phyloP scores from a whole-genome alignment of 257 asterid species.

The Datura wrightii region DNA sequence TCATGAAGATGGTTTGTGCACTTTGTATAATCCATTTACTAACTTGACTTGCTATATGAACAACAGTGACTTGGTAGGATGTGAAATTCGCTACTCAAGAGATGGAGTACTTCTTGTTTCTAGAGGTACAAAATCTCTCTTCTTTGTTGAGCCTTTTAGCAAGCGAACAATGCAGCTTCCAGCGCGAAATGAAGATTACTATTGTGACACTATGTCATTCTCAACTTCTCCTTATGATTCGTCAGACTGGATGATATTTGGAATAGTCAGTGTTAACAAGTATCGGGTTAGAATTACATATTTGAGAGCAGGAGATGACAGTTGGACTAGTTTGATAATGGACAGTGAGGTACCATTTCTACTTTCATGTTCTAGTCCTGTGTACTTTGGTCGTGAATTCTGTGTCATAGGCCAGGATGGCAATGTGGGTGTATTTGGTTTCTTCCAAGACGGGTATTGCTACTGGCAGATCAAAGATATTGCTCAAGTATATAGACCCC shows the following conservation, averaged over 20 bases:
- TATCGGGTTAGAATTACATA: not conserved
- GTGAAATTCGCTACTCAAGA: conserved; percentile 9
- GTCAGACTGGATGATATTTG: not conserved
- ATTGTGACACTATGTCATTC: not conserved
- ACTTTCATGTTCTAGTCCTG: not conserved
- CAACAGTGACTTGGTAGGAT: not conserved
- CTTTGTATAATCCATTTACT: not conserved
- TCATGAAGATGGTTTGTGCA: not conserved
- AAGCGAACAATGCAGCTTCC: not conserved
- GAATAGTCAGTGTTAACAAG: not conserved
- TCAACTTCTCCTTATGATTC: not conserved
- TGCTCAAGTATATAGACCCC: not conserved
- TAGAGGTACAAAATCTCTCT: not conserved
- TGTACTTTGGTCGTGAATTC: not conserved
- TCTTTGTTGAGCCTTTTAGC: not conserved
- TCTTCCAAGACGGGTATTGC: not conserved
- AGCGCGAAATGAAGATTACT: not conserved
- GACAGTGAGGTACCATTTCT: not conserved
- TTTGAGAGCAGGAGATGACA: not conserved
- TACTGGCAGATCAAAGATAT: not conserved
- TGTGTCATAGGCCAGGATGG: not conserved
- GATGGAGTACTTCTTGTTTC: conserved; percentile 20
- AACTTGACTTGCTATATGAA: not conserved
- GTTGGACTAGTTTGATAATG: not conserved
- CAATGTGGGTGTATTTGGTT: not conserved